Percentiles rank a stretch among this genome's conserved stretches.
Evolutionary conservation across 306 rosid genomes (phyloP).

Genomic region (Pterocarpus santalinus): DNA sequence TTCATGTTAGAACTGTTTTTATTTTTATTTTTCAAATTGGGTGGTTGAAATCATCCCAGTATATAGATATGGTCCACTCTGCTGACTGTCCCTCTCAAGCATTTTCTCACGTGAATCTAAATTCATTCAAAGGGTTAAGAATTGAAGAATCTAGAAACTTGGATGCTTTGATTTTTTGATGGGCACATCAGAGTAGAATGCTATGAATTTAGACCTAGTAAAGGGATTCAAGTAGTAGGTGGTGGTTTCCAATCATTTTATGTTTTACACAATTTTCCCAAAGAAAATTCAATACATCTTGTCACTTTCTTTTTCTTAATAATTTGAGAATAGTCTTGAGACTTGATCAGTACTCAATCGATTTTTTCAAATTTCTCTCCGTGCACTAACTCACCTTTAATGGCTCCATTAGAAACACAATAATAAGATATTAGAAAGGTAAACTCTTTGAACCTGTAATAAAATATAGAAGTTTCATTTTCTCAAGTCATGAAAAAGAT

Average conservation of each 20-base stretch:
- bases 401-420: too few species aligned
- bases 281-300: neutral
- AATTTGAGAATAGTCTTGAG: neutral
- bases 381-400: neutral
- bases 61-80: neutral
- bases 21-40: neutral
- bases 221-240: neutral
- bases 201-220: neutral
- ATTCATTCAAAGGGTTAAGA: neutral
- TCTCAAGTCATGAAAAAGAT: neutral
- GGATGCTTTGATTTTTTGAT: neutral
- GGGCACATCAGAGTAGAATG: constrained; percentile 1
- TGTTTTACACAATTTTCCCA: neutral
- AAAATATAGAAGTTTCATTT: neutral
- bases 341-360: neutral
- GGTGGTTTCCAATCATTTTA: neutral
- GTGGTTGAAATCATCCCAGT: neutral
- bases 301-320: neutral
- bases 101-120: neutral
- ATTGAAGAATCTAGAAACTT: neutral
- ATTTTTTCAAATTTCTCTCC: neutral
- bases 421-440: neutral
- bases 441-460: neutral
- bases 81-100: neutral
- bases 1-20: neutral